Evolutionary conservation across 2,329 filamentous ascomycete genomes (phyloP), one percentile per base, ranked within the genome.

Genomic region (Cladophialophora psammophila): DNA sequence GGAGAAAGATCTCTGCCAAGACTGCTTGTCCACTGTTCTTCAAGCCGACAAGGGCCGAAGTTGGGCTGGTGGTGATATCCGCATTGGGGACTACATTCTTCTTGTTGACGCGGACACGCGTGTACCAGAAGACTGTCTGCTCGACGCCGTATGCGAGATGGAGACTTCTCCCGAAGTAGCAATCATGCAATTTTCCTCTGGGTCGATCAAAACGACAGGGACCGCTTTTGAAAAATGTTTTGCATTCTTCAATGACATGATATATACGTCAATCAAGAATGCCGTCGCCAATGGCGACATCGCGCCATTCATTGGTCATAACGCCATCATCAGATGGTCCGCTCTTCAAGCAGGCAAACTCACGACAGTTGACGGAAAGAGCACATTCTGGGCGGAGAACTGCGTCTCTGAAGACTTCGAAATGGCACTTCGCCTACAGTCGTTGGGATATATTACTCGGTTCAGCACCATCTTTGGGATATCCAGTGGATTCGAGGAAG

Each of bases 371-470:
- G 86, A 88, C 59, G 85, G 84, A 9, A 58, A 88, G 13, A 88
- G 88, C 72, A 36, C 35, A 40, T 92, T 87, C 78, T 93, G 90
- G 90, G 91, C 90, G 7, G 90, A 93, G 75, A 84, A 83, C 3
- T 89, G 90, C 72, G 91, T 93, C 0, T 92, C 90, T 0, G 91
- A 93, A 70, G 91, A 93, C 73, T 93, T 93, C 63, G 90, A 93
- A 68, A 91, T 92, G 79, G 86, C 88, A 9, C 83, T 93, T 0
- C 88, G 90, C 38, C 82, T 93, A 5, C 91, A 93, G 76, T 87
- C 86, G 70, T 82, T 81, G 18, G 90, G 90, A 32, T 91, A 90
- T 76, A 83, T 87, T 38, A 86, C 92, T 54, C 89, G 91, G 13
- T 81, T 92, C 0, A 90, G 86, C 13, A 85, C 88, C 0, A 93